phyloP scores from a whole-genome alignment of 495 filamentous ascomycete species.

The Annulohypoxylon maeteangense region DNA sequence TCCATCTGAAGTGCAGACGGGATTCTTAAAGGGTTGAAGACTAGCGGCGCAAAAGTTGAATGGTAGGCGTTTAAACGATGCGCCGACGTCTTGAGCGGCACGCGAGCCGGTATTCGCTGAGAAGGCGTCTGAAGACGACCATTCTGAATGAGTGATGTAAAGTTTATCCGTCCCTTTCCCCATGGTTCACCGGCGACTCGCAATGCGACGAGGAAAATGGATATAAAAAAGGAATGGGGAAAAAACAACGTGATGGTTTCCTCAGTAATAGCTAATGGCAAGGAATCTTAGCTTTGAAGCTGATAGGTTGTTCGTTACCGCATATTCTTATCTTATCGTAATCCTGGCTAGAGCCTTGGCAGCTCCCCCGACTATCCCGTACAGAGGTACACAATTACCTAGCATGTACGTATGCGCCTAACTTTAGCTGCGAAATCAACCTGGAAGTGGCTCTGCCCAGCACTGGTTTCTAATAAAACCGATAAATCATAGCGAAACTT shows the following conservation, averaged over 20 bases:
- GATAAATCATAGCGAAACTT: not conserved
- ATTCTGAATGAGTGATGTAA: conserved; percentile 96
- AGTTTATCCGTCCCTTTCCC: conserved; percentile 75
- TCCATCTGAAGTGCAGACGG: conserved; percentile 81
- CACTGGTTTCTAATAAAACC: not conserved
- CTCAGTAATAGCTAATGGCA: not conserved
- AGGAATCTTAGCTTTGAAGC: not conserved
- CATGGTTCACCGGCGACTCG: conserved; percentile 43
- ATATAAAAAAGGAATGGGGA: not conserved
- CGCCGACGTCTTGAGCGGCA: conserved; percentile 60
- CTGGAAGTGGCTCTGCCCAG: not conserved
- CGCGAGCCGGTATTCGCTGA: conserved; percentile 74
- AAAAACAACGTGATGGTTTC: conserved; percentile 1
- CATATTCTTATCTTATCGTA: conserved; percentile 38
- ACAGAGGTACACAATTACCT: not conserved
- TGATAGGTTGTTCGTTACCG: not conserved
- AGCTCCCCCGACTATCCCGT: not conserved
- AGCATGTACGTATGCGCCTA: conserved; percentile 4
- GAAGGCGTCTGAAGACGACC: conserved; percentile 89
- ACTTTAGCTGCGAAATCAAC: conserved; percentile 1
- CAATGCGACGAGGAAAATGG: conserved; percentile 11
- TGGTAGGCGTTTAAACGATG: conserved; percentile 85
- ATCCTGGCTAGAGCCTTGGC: not conserved
- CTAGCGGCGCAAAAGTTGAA: conserved; percentile 99
- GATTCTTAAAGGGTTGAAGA: conserved; percentile 89